Evolutionary conservation across 352 stramenopile species (phyloP).

Genomic region (Thalassiosira mediterranea): DNA sequence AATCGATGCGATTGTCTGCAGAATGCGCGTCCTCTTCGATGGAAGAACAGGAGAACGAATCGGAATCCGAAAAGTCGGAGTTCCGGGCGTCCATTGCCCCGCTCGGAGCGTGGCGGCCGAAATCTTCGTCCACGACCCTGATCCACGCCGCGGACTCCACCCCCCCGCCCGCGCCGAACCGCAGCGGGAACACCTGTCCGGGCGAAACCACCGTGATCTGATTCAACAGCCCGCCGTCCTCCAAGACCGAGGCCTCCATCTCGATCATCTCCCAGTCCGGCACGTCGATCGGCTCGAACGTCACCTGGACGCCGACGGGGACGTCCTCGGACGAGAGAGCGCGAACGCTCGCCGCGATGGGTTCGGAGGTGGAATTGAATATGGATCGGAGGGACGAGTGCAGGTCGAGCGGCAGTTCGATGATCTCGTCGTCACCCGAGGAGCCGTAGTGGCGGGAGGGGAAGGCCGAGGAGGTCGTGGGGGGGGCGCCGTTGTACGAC

Average conservation of each 20-base stretch:
- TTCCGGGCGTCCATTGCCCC: neutral
- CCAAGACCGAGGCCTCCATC: conserved; percentile 61
- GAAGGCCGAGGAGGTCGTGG: neutral
- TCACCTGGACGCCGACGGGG: conserved; percentile 38
- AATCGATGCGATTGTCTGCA: neutral
- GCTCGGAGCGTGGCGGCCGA: too few species aligned
- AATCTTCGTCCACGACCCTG: conserved; percentile 35
- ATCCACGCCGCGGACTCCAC: conserved; percentile 47
- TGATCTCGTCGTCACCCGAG: conserved; percentile 33
- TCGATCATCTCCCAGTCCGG: conserved; percentile 79
- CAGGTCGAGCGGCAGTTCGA: conserved; percentile 45
- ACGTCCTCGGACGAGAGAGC: conserved; percentile 47
- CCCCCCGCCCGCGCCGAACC: conserved; percentile 10
- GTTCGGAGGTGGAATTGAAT: conserved; percentile 22
- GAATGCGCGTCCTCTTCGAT: too few species aligned
- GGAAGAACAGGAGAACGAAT: too few species aligned
- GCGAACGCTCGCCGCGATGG: conserved; percentile 40
- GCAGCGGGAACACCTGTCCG: conserved; percentile 50
- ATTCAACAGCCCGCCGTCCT: conserved; percentile 65
- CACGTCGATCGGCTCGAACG: conserved; percentile 60
- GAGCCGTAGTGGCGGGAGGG: neutral
- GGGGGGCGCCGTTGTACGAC: conserved; percentile 71
- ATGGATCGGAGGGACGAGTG: conserved; percentile 43
- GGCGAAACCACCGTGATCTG: conserved; percentile 75
- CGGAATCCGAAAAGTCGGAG: conserved; percentile 27